Evolutionary conservation across 177 flowering plant genomes (phyloP), one percentile per base, ranked within the genome.

Genomic region (Vitis hybrid): DNA sequence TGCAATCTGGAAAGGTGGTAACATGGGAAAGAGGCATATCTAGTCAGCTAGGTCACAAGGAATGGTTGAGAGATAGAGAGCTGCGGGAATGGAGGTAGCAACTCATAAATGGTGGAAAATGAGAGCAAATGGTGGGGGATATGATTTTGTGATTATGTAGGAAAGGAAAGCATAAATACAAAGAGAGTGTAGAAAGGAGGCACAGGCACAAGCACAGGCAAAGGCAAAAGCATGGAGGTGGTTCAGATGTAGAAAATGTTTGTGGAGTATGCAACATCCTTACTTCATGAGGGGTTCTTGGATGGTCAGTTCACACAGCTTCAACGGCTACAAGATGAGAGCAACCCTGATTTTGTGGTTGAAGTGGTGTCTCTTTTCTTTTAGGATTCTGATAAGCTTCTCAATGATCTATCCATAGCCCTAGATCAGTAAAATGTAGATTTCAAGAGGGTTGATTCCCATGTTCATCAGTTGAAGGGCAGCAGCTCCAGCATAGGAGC

Each of bases 351-450:
- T 63, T 93, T 94, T 76, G 96, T 93, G 13, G 77, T 74, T 63
- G 96, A 93, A 84, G 93, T 94, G 32, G 94, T 91, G 8, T 74
- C 90, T 57, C 91, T 94, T 56, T 94, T 91, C 87, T 93, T 94
- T 76, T 86, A 85, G 46, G 98, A 92, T 81, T 90, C 97, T 65
- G 92, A 91, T 66, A 91, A 78, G 82, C 86, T 94, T 69, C 84
- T 94, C 75, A 86, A 83, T 78, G 93, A 93, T 66, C 80, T 93
- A 70, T 61, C 85, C 50, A 62, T 11, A 64, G 78, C 86, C 67
- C 75, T 94, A 49, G 63, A 71, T 51, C 75, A 76, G 64, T 68
- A 61, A 15, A 24, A 24, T 24, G 4, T 78, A 10, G 83, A 83
- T 61, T 83, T 73, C 70, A 76, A 74, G 53, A 76, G 60, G 77